A percentile compares a stretch with the other conserved stretches of the same genome.
phyloP scores from a whole-genome alignment of 108 stramenopile genomes.

The Skeletonema tropicum region DNA sequence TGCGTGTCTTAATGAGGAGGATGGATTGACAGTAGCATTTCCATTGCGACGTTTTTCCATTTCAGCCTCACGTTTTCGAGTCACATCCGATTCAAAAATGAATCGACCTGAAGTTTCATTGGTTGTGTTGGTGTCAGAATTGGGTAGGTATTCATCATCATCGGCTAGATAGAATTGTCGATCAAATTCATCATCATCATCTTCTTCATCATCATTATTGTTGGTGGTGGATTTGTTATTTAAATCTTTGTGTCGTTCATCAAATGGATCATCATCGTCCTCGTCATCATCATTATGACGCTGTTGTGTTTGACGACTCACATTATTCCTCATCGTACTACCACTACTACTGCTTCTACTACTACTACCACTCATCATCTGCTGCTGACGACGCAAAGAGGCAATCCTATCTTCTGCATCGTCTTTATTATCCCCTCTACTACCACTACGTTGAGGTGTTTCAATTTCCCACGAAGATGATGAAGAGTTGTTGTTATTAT shows the following conservation, averaged over 20 bases:
- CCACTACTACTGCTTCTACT: background rate
- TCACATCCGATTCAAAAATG: conserved; percentile 81
- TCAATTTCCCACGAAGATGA: conserved; percentile 34
- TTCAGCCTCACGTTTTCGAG: conserved; percentile 79
- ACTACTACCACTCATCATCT: background rate
- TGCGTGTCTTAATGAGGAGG: conserved; percentile 42
- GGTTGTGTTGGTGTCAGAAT: conserved; percentile 20
- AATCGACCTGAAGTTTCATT: conserved; percentile 71
- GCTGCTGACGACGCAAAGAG: conserved; percentile 12
- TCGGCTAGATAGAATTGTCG: conserved; percentile 91
- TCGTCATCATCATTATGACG: background rate
- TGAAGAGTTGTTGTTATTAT: background rate
- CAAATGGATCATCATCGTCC: conserved; percentile 34
- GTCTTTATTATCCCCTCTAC: too few relatives aligned
- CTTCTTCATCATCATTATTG: background rate
- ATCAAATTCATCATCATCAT: conserved; percentile 88
- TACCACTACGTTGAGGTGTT: conserved; percentile 15
- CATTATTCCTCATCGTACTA: background rate
- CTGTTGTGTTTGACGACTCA: background rate
- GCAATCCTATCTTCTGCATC: conserved; percentile 27
- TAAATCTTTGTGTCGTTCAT: conserved; percentile 27
- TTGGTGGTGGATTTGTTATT: background rate
- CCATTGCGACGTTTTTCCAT: conserved; percentile 69
- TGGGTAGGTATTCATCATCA: conserved; percentile 72
- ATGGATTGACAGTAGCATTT: too few relatives aligned